Evolutionary conservation across 768 basidiomycete species (phyloP), one percentile per base, ranked within the genome.

Genomic region (Lactarius hatsudake): DNA sequence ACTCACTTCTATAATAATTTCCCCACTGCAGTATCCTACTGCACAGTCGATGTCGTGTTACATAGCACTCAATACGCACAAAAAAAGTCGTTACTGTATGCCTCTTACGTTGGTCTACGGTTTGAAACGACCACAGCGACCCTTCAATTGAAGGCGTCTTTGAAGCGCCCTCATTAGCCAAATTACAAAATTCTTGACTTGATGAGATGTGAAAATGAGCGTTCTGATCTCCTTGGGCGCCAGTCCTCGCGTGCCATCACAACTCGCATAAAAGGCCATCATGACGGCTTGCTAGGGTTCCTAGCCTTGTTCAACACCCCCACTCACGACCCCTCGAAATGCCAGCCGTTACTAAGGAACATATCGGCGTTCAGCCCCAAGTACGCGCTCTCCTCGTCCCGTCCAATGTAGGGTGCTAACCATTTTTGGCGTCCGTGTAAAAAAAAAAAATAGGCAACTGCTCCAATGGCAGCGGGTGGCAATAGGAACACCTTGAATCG

Each of bases 401-500:
- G n/a, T 51, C 23, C 23, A 13, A 5, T 17, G 0, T 12, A 23
- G 3, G 12, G 23, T 23, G 23, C 48, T 15, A 26, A n/a, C 13
- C 45, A 23, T 23, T 23, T 42, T 42, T 48, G 48, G 0, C 12
- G 23, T 13, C 23, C 2, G 10, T 23, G 20, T n/a, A 30, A 3
- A 38, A 42, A 42, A 42, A 13, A 32, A 0, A 13, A 23, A 45
- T 26, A 62, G 61, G 42, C 17, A 32, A 48, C 30, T 7, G 28
- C 42, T 3, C 57, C 48, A 18, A 67, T 69, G 65, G 17, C 18
- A 6, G n/a, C n/a, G 9, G 69, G 68, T 8, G 63, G 69, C 12
- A 65, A 71, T 17, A 62, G 9, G 30, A 77, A 77, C 65, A 69
- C 71, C 2, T 59, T 58, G 56, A 75, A 74, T 53, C 58, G 71